Evolutionary conservation across 2,329 filamentous ascomycete species (phyloP).

Genomic region (Aspergillus piperis): DNA sequence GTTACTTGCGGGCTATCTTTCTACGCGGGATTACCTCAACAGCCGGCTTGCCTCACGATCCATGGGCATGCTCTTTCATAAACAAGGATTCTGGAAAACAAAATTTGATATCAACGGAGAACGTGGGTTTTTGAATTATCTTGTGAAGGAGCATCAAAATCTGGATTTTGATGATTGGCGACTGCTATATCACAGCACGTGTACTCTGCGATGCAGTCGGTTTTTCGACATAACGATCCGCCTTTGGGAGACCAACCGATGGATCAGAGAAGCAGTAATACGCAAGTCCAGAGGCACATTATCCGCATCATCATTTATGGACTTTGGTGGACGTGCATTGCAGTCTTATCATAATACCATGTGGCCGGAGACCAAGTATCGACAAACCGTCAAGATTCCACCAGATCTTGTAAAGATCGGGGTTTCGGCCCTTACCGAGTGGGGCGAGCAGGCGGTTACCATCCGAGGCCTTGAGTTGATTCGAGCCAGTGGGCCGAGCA

Average conservation of each 20-base stretch:
- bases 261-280: not conserved
- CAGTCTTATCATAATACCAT: not conserved
- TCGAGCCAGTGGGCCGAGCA: not conserved
- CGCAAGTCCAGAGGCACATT: not conserved
- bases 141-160: not conserved
- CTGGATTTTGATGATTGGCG: not conserved
- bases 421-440: not conserved
- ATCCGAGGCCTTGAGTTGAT: not conserved
- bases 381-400: not conserved
- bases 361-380: not conserved
- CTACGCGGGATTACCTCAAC: not conserved
- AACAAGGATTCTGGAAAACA: not conserved
- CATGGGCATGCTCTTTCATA: not conserved
- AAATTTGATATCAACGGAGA: not conserved
- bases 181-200: not conserved
- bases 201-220: not conserved
- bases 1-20: not conserved
- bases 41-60: not conserved
- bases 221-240: not conserved
- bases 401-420: not conserved
- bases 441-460: not conserved
- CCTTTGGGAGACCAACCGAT: not conserved
- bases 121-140: not conserved
- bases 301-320: not conserved
- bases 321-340: not conserved